These are phyloP conservation scores for Chalciporus piperatoides DNA, from an alignment of 1,284 basidiomycete species.

Conservation along the genomic window DNA sequence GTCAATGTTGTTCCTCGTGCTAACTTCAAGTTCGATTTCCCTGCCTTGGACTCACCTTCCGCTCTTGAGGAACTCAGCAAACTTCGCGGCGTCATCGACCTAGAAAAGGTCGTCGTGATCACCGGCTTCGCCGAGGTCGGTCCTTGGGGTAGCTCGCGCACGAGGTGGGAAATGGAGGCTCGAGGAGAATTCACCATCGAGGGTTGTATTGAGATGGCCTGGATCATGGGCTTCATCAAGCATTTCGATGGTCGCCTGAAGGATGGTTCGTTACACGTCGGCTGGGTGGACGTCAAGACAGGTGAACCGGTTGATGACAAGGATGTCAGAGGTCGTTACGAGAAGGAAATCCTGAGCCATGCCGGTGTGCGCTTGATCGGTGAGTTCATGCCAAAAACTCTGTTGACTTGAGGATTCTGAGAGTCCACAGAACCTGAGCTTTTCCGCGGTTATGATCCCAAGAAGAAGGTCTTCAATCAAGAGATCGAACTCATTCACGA, in stretches of 20 bases:
- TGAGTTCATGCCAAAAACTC: slow-evolving; percentile 36
- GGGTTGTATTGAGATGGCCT: slow-evolving; percentile 98
- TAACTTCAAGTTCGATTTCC: slow-evolving; percentile 97
- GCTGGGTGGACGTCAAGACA: slow-evolving; percentile 97
- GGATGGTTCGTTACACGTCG: slow-evolving; percentile 88
- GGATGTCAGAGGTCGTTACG: slow-evolving; percentile 90
- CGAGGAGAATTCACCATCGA: slow-evolving; percentile 92
- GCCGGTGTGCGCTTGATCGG: slow-evolving; percentile 95
- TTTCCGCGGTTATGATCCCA: slow-evolving; percentile 96
- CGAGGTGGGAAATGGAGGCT: slow-evolving; percentile 99
- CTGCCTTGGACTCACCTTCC: slow-evolving; percentile 65
- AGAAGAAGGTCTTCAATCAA: slow-evolving; percentile 95
- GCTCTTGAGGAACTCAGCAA: slow-evolving; percentile 71
- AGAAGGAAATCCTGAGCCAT: slow-evolving; percentile 90
- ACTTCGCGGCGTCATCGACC: slow-evolving; percentile 84
- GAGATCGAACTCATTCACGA: slow-evolving; percentile 97
- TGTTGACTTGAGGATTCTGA: slow-evolving; percentile 7
- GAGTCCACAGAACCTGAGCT: slow-evolving; percentile 81
- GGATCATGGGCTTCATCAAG: slow-evolving; percentile 99
- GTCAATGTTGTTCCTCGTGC: slow-evolving; percentile 93
- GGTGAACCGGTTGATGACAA: slow-evolving; percentile 98
- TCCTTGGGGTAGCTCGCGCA: slow-evolving; percentile 98
- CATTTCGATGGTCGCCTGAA: slow-evolving; percentile 97
- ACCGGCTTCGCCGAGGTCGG: slow-evolving; percentile 98
- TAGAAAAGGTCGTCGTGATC: slow-evolving; percentile 93